phyloP scores from a whole-genome alignment of 106 monocot genomes.

The Triglochin maritima region DNA sequence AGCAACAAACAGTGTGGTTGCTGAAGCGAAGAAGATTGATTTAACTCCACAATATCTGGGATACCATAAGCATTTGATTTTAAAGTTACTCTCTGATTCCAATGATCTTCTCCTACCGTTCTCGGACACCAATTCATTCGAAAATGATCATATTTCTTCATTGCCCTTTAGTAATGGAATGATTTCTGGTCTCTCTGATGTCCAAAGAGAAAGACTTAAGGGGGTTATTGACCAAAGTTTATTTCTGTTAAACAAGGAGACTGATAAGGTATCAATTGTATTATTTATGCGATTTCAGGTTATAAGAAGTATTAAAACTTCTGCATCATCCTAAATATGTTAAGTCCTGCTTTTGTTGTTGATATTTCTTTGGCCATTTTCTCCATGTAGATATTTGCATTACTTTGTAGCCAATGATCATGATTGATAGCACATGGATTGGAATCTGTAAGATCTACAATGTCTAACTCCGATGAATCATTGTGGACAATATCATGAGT shows the following conservation, averaged over 20 bases:
- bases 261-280: neutral
- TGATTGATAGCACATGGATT: too few species aligned
- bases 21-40: too few species aligned
- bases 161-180: neutral
- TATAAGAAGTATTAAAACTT: too few species aligned
- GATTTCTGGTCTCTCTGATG: neutral
- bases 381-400: too few species aligned
- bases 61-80: conserved; percentile 3
- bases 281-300: neutral
- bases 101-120: conserved; percentile 3
- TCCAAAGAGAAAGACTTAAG: conserved; percentile 3
- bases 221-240: conserved; percentile 4
- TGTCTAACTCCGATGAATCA: too few species aligned
- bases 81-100: neutral
- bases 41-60: conserved; percentile 1
- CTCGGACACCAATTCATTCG: neutral
- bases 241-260: neutral
- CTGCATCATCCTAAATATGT: too few species aligned
- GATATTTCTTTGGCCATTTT: too few species aligned
- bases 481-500: too few species aligned
- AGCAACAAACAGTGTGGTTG: too few species aligned
- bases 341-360: too few species aligned
- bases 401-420: too few species aligned
- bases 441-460: too few species aligned
- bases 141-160: neutral